Base-by-base conservation (phyloP, 179 eudicot genomes). In the Heliamphora pulchella region DNA sequence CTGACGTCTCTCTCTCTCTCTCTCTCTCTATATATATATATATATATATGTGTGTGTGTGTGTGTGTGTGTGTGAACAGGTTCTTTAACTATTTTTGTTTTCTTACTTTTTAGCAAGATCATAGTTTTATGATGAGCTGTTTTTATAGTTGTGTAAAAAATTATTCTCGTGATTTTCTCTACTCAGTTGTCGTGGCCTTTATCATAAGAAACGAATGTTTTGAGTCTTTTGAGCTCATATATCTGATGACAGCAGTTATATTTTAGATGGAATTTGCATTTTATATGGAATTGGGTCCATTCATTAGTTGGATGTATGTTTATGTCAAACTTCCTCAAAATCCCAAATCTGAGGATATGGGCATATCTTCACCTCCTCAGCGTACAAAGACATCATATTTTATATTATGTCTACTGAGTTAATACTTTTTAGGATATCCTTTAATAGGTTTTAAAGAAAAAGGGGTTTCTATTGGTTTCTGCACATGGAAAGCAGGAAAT, bases 291-390 rank as follows among this genome's bases (percentile, higher is more conserved):
- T 65, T 65, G 46, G 46, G 46, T 65, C 39, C 55, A n/a, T n/a
- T 17, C 55, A 71, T 71, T 13, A 47, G 54, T 55, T 71, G 9
- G 51, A 14, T 69, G 5, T 71, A 53, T 51, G 18, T 3, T 11
- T 10, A 39, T 8, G 48, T 48, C 55, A 48, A 71, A 18, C 58
- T 71, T 71, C n/a, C 74, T 47, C 39, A n/a, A 47, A 70, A 70
- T 70, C 31, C 74, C 22, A 68, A 47, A 70, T 70, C 74, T n/a
- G 55, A 46, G 31, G 73, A 68, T 14, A 71, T 71, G 39, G 57
- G 41, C 47, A 14, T 13, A 18, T 48, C 57, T 47, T 14, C 41
- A 0, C 8, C 7, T 53, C 41, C 41, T 8, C 4, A 15, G 17
- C 39, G n/a, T 71, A 17, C 39, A 47, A 71, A 71, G 75, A 47